Evolutionary conservation across 352 stramenopile genomes (phyloP).

Genomic region (Globisporangium polare): DNA sequence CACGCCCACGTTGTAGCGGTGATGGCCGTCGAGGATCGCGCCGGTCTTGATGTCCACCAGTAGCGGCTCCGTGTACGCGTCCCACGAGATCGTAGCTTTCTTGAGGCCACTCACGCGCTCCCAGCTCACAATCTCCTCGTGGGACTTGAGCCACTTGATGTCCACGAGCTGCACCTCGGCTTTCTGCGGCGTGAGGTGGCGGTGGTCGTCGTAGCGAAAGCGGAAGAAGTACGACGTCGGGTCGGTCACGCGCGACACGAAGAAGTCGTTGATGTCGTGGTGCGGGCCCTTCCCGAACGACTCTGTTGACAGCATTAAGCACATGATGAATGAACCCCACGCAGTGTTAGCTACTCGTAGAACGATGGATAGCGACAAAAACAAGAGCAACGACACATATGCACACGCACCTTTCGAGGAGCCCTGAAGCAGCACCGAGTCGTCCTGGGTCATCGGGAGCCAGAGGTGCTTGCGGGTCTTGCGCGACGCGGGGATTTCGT

Average conservation of each 20-base stretch:
- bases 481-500: conserved; percentile 56
- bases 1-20: conserved; percentile 76
- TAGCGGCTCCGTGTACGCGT: conserved; percentile 77
- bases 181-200: conserved; percentile 67
- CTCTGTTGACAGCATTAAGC: neutral
- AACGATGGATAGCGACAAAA: neutral
- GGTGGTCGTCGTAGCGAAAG: conserved; percentile 68
- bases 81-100: conserved; percentile 75
- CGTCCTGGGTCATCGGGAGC: conserved; percentile 71
- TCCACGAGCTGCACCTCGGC: conserved; percentile 79
- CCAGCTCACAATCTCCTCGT: conserved; percentile 81
- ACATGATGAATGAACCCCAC: neutral
- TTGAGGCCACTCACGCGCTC: conserved; percentile 74
- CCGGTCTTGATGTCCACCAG: conserved; percentile 77
- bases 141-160: conserved; percentile 78
- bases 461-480: conserved; percentile 73
- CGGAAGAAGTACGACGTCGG: conserved; percentile 86
- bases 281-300: conserved; percentile 16
- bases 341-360: neutral
- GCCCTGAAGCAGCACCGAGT: conserved; percentile 52
- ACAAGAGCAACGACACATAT: neutral
- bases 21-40: conserved; percentile 81
- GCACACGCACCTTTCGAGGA: conserved; percentile 16
- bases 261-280: conserved; percentile 66
- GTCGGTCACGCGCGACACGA: conserved; percentile 75